Conservation (phyloP, 331 rosid species). For the Spiraea crenata region DNA sequence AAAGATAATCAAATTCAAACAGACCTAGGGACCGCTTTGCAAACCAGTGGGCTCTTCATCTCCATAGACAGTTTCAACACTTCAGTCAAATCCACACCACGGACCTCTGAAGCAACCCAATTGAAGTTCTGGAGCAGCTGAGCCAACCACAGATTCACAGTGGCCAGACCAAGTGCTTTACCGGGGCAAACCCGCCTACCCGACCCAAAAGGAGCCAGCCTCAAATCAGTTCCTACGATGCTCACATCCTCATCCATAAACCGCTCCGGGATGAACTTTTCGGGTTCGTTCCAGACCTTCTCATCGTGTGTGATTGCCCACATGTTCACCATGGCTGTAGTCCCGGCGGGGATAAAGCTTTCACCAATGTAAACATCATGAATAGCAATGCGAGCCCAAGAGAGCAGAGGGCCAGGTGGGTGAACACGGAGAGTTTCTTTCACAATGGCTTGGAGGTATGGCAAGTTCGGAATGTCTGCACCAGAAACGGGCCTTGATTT, state of each 20-base stretch:
- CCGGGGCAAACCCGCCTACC: constrained; percentile 84
- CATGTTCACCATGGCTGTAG: constrained; percentile 83
- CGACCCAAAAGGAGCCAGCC: constrained; percentile 72
- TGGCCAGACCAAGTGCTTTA: constrained; percentile 60
- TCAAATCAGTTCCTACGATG: constrained; percentile 54
- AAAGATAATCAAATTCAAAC: neutral
- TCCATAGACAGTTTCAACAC: constrained; percentile 67
- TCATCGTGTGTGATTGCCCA: constrained; percentile 72
- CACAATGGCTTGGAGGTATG: constrained; percentile 54
- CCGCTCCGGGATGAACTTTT: constrained; percentile 52
- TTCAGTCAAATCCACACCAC: constrained; percentile 46
- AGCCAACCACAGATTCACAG: constrained; percentile 68
- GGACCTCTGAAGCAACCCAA: constrained; percentile 30
- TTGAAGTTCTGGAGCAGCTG: constrained; percentile 50
- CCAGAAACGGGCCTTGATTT: constrained; percentile 18
- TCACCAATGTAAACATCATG: constrained; percentile 45
- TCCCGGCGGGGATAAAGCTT: constrained; percentile 46
- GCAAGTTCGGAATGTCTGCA: constrained; percentile 42
- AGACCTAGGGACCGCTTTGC: constrained; percentile 55
- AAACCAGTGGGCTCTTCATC: constrained; percentile 57
- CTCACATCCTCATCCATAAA: constrained; percentile 45
- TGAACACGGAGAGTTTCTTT: constrained; percentile 64
- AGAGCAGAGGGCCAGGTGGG: constrained; percentile 78
- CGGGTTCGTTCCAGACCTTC: constrained; percentile 45
- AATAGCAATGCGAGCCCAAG: constrained; percentile 71